Evolutionary conservation across 805 yeast species (phyloP).

Genomic region (Yamadazyma sp.): DNA sequence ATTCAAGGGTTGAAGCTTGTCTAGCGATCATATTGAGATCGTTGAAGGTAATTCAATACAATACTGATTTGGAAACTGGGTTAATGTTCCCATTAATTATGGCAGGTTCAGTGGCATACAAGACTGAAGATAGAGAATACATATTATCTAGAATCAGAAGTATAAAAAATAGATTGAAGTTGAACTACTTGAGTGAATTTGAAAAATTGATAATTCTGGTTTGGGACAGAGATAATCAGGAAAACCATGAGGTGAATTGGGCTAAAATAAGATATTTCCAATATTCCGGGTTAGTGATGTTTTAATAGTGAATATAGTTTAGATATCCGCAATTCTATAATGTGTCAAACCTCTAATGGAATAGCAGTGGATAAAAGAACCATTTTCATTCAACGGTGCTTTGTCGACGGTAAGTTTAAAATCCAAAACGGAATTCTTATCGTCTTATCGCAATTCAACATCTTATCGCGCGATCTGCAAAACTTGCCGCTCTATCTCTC

Average conservation of each 20-base stretch:
- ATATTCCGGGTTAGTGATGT: conserved; percentile 28
- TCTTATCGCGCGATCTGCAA: too few species aligned
- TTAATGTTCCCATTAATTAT: conserved; percentile 23
- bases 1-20: conserved; percentile 21
- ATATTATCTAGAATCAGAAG: conserved; percentile 17
- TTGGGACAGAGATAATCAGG: conserved; percentile 21
- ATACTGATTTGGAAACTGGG: conserved; percentile 23
- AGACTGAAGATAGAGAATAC: conserved; percentile 17
- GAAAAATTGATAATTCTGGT: conserved; percentile 19
- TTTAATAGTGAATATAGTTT: conserved; percentile 14
- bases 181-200: conserved; percentile 23
- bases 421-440: too few species aligned
- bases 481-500: too few species aligned
- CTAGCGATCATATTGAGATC: conserved; percentile 20
- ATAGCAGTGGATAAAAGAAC: too few species aligned
- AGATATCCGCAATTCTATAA: too few species aligned
- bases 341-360: too few species aligned
- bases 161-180: conserved; percentile 18
- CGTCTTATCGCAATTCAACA: too few species aligned
- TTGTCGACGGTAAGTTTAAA: not conserved
- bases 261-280: conserved; percentile 25
- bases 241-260: conserved; percentile 25
- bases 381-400: not conserved
- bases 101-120: conserved; percentile 25
- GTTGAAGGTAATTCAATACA: conserved; percentile 15